Base-by-base conservation (phyloP, 2,329 filamentous ascomycete genomes). In the Nemania diffusa region DNA sequence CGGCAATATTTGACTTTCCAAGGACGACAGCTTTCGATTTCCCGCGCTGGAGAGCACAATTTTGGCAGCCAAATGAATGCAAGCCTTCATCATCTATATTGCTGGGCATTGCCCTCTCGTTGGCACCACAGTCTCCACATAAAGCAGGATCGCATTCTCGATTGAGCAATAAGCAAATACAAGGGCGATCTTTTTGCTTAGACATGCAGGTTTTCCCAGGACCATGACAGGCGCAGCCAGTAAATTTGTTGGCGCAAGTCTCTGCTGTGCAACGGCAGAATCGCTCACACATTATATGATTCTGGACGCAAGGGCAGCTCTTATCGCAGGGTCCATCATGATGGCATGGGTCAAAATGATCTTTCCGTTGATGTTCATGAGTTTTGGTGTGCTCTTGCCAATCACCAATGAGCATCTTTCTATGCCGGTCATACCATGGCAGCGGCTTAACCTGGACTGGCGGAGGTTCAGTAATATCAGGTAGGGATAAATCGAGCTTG, bases 121-220 rank as follows among this genome's bases (percentile, higher is more conserved):
- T 76, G 0, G 90, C 91, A 29, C 92, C 92, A 72, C 93, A 96
- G 8, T 82, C 84, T 17, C 84, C 84, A 74, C 93, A 97, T 13
- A 95, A 82, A 65, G 91, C 88, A 1, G 92, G 89, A 73, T 96
- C 93, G 74, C 93, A 97, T 79, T 97, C 93, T 44, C 93, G 87
- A 71, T 92, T 91, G 59, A 93, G 83, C 73, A 87, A 84, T 22
- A 89, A 83, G 73, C 93, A 97, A 15, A 91, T 89, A 75, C 93
- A 96, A 3, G 85, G 84, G 67, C 81, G 79, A 63, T 88, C 86
- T 68, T 85, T 86, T 71, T 89, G 82, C 50, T 85, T 86, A 13
- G 84, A 77, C 5, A 84, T 71, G 69, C 89, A 91, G 0, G 84
- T 84, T 75, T 87, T 87, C 61, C 91, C 91, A 6, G 81, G 80